Evolutionary conservation across 305 asterid species (phyloP).

Genomic region (Ilex paraguariensis): DNA sequence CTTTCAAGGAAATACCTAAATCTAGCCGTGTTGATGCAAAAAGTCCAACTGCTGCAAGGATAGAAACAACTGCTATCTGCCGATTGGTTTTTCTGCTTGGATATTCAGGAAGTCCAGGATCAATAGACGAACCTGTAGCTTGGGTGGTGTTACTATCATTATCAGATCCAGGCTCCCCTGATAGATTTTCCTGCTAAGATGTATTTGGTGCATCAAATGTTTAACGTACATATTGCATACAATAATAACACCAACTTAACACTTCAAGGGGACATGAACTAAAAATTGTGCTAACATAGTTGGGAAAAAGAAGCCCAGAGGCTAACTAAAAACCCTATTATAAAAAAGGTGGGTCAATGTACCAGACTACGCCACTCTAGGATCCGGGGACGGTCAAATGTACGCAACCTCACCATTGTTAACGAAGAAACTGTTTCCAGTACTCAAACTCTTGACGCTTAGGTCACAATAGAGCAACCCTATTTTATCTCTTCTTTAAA

Average conservation of each 20-base stretch:
- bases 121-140: conserved; percentile 36
- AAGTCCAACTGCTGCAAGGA: conserved; percentile 65
- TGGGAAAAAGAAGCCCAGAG: too few species aligned
- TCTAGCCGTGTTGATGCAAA: conserved; percentile 66
- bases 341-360: too few species aligned
- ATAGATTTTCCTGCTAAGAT: conserved; percentile 42
- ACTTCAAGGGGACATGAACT: neutral
- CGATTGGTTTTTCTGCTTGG: conserved; percentile 64
- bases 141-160: conserved; percentile 15
- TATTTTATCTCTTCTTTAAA: too few species aligned
- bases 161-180: conserved; percentile 31
- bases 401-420: too few species aligned
- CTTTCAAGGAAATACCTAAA: conserved; percentile 78
- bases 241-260: too few species aligned
- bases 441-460: too few species aligned
- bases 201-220: neutral
- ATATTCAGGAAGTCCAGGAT: conserved; percentile 47
- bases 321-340: too few species aligned
- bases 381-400: too few species aligned
- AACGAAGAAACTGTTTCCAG: too few species aligned
- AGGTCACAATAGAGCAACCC: too few species aligned
- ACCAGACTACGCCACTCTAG: too few species aligned
- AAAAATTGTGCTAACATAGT: neutral
- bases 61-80: conserved; percentile 58
- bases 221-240: too few species aligned